Base-by-base conservation (phyloP, 2,329 filamentous ascomycete genomes). In the Paraconiothyrium sp. region DNA sequence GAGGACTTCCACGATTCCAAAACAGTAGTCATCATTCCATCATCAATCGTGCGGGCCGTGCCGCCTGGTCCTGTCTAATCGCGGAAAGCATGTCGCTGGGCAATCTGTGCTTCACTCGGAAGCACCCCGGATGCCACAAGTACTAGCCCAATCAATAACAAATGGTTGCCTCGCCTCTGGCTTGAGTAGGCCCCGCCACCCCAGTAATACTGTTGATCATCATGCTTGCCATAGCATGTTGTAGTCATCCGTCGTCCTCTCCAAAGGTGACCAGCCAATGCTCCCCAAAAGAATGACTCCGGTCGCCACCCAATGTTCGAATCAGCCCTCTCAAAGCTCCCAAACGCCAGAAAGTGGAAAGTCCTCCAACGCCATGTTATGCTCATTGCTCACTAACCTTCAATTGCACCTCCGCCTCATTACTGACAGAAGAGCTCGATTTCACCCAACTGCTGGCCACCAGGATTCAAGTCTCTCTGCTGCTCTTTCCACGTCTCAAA, bases 401-500 rank as follows among this genome's bases (percentile, higher is more conserved):
- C 59, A 8, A 11, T 47, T 7, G 30, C 34, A 55, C 22, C 47
- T 48, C 59, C 58, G 54, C 58, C 39, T 9, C 37, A 78, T 59
- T 74, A 68, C 67, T 79, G 77, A 60, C 77, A 79, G 65, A 76
- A 79, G 16, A 79, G 75, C 77, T 97, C 92, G 78, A 97, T 96
- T 84, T 97, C 93, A 67, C 92, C 93, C 47, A 96, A 89, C 67
- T 90, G 89, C 47, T 90, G 90, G 55, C 75, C 77, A n/a, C 86
- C 85, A 55, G 76, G 85, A 48, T 88, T 84, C 70, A 86, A 82
- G 37, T 87, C 84, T 62, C 85, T 83, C 71, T 89, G 85, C 68
- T 89, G 90, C 74, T 97, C 93, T 37, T 92, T 89, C 94, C 94
- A 97, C 70, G 96, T 94, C 77, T 94, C 90, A 75, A 99, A 97